These are phyloP conservation scores for Eimeria necatrix DNA, from an alignment of 169 alveolate species.

Conservation along the genomic window DNA sequence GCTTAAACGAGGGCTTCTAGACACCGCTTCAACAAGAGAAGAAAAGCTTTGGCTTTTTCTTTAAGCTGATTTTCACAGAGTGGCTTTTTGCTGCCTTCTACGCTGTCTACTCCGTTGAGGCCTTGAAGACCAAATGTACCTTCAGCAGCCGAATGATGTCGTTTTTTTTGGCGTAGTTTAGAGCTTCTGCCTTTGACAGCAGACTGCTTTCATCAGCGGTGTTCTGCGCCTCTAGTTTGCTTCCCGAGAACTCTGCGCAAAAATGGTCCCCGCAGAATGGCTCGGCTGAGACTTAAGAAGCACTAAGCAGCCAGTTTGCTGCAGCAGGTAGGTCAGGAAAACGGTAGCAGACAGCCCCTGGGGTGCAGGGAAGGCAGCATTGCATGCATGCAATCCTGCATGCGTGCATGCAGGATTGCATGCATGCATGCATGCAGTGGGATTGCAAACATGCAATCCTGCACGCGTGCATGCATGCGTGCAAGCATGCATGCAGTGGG, in stretches of 20 bases:
- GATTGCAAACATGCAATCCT: not conserved
- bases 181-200: not conserved
- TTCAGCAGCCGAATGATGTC: constrained; percentile 10
- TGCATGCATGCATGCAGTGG: not conserved
- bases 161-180: constrained; percentile 21
- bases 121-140: not conserved
- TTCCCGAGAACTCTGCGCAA: constrained; percentile 12
- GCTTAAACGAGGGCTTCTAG: too few species aligned
- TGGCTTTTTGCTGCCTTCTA: not conserved
- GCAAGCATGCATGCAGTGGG: not conserved
- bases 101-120: not conserved
- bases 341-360: too few species aligned
- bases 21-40: too few species aligned
- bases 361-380: too few species aligned
- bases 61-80: not conserved
- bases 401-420: too few species aligned
- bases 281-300: not conserved
- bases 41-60: too few species aligned
- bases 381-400: not conserved
- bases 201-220: not conserved
- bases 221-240: not conserved
- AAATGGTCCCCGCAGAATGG: not conserved
- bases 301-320: not conserved
- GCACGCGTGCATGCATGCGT: too few species aligned
- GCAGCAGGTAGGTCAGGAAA: too few species aligned